phyloP scores from a whole-genome alignment of 2,329 filamentous ascomycete genomes.

The Cladosporium cucumerinum region DNA sequence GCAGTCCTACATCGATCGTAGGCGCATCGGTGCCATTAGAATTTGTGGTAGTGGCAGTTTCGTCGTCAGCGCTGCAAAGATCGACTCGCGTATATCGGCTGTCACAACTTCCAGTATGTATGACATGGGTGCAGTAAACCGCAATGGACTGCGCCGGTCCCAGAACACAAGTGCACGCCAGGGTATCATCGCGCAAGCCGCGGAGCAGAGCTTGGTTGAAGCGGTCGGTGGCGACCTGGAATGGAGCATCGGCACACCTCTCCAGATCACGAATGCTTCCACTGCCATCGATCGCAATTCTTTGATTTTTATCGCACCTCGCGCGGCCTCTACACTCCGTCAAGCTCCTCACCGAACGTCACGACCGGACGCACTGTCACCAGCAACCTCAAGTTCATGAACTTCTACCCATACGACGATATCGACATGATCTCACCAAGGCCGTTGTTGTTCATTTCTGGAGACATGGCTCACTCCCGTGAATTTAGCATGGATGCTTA shows the following conservation, averaged over 20 bases:
- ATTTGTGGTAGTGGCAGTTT: constrained; percentile 16
- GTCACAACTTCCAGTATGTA: constrained; percentile 18
- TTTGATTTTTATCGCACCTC: constrained; percentile 18
- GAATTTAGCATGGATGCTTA: constrained; percentile 18
- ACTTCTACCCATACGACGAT: constrained; percentile 19
- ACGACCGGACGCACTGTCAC: constrained; percentile 9
- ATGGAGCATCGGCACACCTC: constrained; percentile 4
- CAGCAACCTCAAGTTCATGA: constrained; percentile 13
- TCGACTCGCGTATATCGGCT: constrained; percentile 15
- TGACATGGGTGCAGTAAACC: constrained; percentile 14
- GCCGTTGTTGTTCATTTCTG: constrained; percentile 16
- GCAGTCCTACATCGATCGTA: constrained; percentile 1
- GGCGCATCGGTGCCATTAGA: constrained; percentile 17
- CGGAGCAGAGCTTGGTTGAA: not conserved
- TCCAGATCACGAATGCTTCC: constrained; percentile 9
- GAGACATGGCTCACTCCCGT: constrained; percentile 12
- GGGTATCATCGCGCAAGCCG: not conserved
- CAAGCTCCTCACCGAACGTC: constrained; percentile 8
- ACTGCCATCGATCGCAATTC: constrained; percentile 10
- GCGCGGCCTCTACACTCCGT: constrained; percentile 10
- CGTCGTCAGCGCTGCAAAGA: constrained; percentile 16
- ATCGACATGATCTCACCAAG: constrained; percentile 18
- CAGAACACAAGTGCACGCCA: constrained; percentile 6
- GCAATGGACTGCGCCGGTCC: constrained; percentile 7
- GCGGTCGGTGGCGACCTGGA: not conserved